Evolutionary conservation across 2,329 filamentous ascomycete genomes (phyloP).

Genomic region (Escovopsis sp.): DNA sequence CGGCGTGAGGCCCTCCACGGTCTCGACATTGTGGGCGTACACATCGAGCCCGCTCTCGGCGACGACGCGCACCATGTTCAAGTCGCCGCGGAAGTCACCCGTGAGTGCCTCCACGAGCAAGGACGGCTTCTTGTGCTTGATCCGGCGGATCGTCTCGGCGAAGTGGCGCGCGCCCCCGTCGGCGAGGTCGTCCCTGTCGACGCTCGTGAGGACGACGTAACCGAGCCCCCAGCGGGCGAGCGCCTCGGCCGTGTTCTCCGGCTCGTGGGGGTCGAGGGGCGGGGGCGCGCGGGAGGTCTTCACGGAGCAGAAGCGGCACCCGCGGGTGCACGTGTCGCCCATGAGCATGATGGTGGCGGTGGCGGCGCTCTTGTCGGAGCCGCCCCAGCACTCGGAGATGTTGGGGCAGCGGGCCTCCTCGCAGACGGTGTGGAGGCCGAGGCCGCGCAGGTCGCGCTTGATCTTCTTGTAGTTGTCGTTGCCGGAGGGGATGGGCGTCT

Average conservation of each 20-base stretch:
- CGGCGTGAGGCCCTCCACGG: conserved; percentile 77
- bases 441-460: conserved; percentile 77
- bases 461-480: conserved; percentile 82
- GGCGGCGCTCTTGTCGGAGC: conserved; percentile 70
- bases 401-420: conserved; percentile 96
- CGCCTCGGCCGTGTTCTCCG: conserved; percentile 91
- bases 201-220: conserved; percentile 86
- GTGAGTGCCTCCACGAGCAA: conserved; percentile 74
- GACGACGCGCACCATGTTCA: conserved; percentile 75
- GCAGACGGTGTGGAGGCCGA: conserved; percentile 89
- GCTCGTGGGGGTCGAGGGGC: conserved; percentile 86
- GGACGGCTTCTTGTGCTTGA: conserved; percentile 68
- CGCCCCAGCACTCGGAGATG: conserved; percentile 96
- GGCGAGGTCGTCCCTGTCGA: conserved; percentile 81
- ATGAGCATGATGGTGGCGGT: conserved; percentile 99
- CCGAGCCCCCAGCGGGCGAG: conserved; percentile 84
- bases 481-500: conserved; percentile 72
- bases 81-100: conserved; percentile 71
- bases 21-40: conserved; percentile 95
- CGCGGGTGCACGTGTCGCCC: conserved; percentile 94
- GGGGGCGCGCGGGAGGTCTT: conserved; percentile 67
- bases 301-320: conserved; percentile 92
- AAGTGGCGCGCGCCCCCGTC: conserved; percentile 86
- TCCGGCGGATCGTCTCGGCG: conserved; percentile 84
- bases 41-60: conserved; percentile 84